These are phyloP conservation scores for Prinsepia uniflora DNA, from an alignment of 306 rosid genomes.

Conservation along the genomic window DNA sequence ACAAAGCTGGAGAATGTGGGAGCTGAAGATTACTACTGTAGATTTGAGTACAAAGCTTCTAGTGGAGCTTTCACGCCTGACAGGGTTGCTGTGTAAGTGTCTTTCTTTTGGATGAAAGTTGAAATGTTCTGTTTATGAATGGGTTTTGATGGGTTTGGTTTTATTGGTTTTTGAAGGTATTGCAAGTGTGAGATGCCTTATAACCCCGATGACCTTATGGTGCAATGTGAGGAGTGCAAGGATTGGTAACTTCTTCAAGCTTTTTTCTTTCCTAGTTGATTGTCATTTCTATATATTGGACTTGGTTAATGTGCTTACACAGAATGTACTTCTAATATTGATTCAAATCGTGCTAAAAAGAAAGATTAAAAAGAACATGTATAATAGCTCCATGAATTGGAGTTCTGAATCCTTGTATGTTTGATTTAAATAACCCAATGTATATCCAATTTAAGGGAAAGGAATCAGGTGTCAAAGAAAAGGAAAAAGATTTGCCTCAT, in stretches of 20 bases:
- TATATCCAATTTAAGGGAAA: too few species aligned
- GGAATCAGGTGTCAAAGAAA: too few species aligned
- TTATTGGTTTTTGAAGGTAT: conserved; percentile 53
- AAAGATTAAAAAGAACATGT: too few species aligned
- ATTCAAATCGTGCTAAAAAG: background rate
- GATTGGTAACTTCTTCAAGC: conserved; percentile 60
- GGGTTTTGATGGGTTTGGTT: background rate
- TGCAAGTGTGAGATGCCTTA: conserved; percentile 98
- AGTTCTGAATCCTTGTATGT: too few species aligned
- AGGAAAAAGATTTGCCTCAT: too few species aligned
- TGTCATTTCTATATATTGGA: background rate
- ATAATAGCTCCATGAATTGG: too few species aligned
- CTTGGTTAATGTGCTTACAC: background rate
- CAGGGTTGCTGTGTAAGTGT: conserved; percentile 88
- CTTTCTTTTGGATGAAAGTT: background rate
- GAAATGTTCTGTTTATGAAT: background rate
- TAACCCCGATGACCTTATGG: conserved; percentile 94
- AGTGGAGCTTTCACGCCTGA: conserved; percentile 82
- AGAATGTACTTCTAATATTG: background rate
- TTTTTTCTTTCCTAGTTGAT: conserved; percentile 13
- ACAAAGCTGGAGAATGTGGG: conserved; percentile 83
- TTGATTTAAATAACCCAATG: too few species aligned
- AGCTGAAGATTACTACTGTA: conserved; percentile 75
- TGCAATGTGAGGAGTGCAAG: conserved; percentile 94
- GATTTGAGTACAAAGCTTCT: conserved; percentile 91